Percentiles rank a stretch among this genome's conserved stretches.
Conservation (phyloP, 2,329 filamentous ascomycete genomes). For the Lachnellula suecica region DNA sequence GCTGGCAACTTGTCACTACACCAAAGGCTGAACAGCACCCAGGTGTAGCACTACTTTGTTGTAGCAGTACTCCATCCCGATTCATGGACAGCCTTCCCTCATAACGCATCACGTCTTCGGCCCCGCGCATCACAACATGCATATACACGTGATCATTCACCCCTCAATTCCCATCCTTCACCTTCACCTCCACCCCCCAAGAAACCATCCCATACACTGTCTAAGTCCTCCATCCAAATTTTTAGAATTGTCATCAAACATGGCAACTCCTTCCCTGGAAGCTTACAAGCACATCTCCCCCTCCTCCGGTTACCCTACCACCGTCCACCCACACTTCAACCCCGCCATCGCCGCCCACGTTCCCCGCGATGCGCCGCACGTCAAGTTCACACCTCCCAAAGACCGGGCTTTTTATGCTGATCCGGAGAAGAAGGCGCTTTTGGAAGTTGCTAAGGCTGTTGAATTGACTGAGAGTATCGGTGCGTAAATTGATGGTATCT, state of each 20-base stretch:
- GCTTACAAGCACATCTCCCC: constrained; percentile 26
- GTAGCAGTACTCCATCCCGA: too few species aligned
- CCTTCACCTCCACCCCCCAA: neutral
- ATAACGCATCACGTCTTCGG: neutral
- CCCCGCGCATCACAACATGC: neutral
- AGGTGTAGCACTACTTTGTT: too few species aligned
- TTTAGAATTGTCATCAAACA: too few species aligned
- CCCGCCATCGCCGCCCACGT: constrained; percentile 19
- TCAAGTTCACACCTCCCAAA: constrained; percentile 24
- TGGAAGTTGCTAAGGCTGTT: constrained; percentile 37
- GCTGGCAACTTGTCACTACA: too few species aligned
- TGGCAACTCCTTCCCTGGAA: constrained; percentile 11
- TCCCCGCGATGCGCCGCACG: constrained; percentile 16
- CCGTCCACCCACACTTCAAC: constrained; percentile 23
- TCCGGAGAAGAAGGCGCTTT: constrained; percentile 42
- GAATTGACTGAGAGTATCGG: constrained; percentile 45
- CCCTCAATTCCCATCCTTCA: neutral
- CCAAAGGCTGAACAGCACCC: too few species aligned
- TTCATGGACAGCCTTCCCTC: too few species aligned
- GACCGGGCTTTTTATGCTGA: constrained; percentile 44
- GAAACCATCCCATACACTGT: neutral
- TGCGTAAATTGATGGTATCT: neutral
- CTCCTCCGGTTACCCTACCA: constrained; percentile 22
- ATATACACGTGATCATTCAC: neutral
- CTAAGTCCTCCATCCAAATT: neutral